Base-by-base conservation (phyloP, 179 eudicot genomes). In the Gypsophila paniculata region DNA sequence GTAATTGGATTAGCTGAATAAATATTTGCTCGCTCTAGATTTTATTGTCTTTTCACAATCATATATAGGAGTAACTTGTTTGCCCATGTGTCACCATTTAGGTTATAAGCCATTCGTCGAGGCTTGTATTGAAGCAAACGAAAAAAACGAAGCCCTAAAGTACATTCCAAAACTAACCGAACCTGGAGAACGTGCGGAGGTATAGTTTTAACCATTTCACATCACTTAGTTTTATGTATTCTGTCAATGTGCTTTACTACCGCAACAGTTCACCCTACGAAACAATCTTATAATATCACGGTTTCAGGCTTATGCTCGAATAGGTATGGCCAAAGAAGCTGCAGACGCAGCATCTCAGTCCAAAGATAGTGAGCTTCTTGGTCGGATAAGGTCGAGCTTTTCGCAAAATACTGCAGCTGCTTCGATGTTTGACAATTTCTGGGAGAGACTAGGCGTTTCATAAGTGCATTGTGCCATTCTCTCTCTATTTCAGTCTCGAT, bases 261-360 rank as follows among this genome's bases (percentile, higher is more conserved):
- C 15, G n/a, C 38, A 51, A 38, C 51, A 22, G 44, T 22, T 19
- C n/a, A 72, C 58, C 22, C 26, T 8, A 10, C 34, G 9, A 49
- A 74, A 19, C 38, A 14, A 18, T 32, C 18, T 67, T 32, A 46
- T 36, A 19, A 12, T 38, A 10, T 48, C 4, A 6, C 5, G 15
- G 1, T 19, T 9, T 42, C 83, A 93, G 98, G 96, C 98, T 61
- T 93, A 89, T 80, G 96, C 96, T 74, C 90, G 83, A 75, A 84
- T 93, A 51, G 98, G 97, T 57, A 89, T 93, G 98, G 91, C 96
- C 21, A 93, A 89, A 78, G 98, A 93, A 87, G 96, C 98, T 51
- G 98, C 91, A 11, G 98, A 93, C 61, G 94, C 98, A 76, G 97
- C 96, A 63, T 82, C 96, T 44, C 98, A 91, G 78, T 82, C 94